Conservation (phyloP, 225 moss, liverwort and hornwort species). For the Bryum argenteum region DNA sequence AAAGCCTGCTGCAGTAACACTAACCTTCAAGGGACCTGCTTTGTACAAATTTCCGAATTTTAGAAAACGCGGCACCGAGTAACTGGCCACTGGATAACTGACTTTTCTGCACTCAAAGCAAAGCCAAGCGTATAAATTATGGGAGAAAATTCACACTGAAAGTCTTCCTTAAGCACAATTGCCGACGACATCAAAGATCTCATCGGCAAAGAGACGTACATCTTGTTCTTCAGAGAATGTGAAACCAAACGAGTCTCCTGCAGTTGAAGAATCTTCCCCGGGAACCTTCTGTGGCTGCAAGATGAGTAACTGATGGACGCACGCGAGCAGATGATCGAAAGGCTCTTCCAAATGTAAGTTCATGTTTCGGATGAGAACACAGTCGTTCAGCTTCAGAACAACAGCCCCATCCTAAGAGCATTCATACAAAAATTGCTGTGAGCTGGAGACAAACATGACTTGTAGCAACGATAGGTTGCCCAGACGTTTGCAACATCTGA, state of each 20-base stretch:
- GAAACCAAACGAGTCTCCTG: conserved; percentile 57
- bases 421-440: conserved; percentile 20
- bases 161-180: neutral
- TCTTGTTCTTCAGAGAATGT: conserved; percentile 67
- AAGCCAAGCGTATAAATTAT: conserved; percentile 22
- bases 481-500: conserved; percentile 1
- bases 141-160: neutral
- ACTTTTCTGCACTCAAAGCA: conserved; percentile 48
- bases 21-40: conserved; percentile 72
- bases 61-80: conserved; percentile 64
- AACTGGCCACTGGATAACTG: conserved; percentile 65
- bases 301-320: conserved; percentile 69
- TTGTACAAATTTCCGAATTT: conserved; percentile 68
- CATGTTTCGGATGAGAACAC: conserved; percentile 70
- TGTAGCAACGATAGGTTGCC: conserved; percentile 11
- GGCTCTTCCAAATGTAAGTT: conserved; percentile 76
- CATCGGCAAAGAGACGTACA: conserved; percentile 43
- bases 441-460: conserved; percentile 14
- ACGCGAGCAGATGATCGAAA: conserved; percentile 72
- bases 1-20: conserved; percentile 28
- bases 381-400: conserved; percentile 66
- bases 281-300: conserved; percentile 56
- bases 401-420: conserved; percentile 57
- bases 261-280: conserved; percentile 45
- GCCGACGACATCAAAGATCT: conserved; percentile 15